Base-by-base conservation (phyloP, 768 basidiomycete species). In the Tephrocybe sp. region DNA sequence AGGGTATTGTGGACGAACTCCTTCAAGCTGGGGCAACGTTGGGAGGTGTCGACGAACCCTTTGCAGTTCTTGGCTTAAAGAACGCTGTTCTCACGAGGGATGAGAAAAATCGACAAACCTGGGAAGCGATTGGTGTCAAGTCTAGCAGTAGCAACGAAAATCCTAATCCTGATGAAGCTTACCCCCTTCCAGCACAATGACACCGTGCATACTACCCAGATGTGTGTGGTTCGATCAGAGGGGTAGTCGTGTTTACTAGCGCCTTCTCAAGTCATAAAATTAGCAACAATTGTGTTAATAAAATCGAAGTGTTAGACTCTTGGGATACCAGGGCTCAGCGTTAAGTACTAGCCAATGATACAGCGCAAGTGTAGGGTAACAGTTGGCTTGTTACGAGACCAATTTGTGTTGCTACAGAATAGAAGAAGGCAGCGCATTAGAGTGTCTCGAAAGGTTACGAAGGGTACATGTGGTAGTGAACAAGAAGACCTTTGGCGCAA, bases 11-110 rank as follows among this genome's bases (percentile, higher is more conserved):
- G 2, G 77, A 83, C 33, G 57, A 78, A 38, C 75, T 94, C 20
- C 73, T 88, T 13, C 80, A 77, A 61, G 84, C 87, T 14, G 92
- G 92, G 2, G 89, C 87, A 35, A 84, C 77, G 45, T 76, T 92
- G 19, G 82, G 87, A 32, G 82, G 87, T 1, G 70, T 79, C 41
- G 87, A 92, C 54, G 74, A 77, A 19, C 74, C 78, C n/a, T 87
- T 82, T 60, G 83, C 75, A 2, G 65, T 70, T 11, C 65, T 84
- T 20, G 76, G 79, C 6, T 58, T 70, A 42, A 65, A 67, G 45
- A 65, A 68, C 16, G 72, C 71, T 2, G 35, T 61, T 31, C 64
- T 62, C 12, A 53, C 69, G 5, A 72, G 74, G 7, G 77, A 89
- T 60, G 66, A 71, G 53, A 61, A 57, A 16, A 67, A 73, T 4